Conservation (phyloP, 441 rosid genomes). For the Euphorbia corollata region DNA sequence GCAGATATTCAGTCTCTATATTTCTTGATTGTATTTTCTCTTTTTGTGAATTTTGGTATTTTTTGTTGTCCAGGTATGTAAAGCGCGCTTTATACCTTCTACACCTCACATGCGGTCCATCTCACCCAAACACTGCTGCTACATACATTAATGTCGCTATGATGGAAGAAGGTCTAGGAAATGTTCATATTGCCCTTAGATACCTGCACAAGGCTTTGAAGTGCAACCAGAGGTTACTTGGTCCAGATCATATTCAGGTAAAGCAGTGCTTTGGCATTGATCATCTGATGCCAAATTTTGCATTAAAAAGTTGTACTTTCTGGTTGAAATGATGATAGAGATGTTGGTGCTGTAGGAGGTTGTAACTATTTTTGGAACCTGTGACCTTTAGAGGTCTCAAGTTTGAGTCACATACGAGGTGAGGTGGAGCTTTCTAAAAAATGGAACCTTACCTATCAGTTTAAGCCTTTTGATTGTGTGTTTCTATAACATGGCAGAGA, state of each 20-base stretch:
- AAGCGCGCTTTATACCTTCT: constrained; percentile 64
- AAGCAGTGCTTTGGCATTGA: constrained; percentile 8
- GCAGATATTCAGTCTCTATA: constrained; percentile 3
- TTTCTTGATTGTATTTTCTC: constrained; percentile 3
- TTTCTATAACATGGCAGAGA: no score
- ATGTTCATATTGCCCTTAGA: constrained; percentile 64
- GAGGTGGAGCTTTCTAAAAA: no score
- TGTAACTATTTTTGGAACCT: no score
- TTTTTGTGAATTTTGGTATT: constrained; percentile 9
- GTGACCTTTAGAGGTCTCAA: no score
- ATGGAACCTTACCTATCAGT: no score
- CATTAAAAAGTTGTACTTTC: not conserved
- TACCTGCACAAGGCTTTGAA: constrained; percentile 66
- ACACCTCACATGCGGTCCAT: constrained; percentile 61
- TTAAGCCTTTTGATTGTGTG: no score
- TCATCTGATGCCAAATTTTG: constrained; percentile 1
- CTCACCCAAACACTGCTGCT: constrained; percentile 71
- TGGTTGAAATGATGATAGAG: not conserved
- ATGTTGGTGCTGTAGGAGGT: not conserved
- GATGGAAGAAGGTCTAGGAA: constrained; percentile 80
- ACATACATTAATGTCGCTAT: constrained; percentile 70
- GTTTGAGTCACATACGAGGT: no score
- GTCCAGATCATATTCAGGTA: constrained; percentile 72
- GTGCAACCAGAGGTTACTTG: constrained; percentile 61
- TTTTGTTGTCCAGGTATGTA: constrained; percentile 47